Conservation (phyloP, 2,329 filamentous ascomycete genomes). For the Fusarium sp. region DNA sequence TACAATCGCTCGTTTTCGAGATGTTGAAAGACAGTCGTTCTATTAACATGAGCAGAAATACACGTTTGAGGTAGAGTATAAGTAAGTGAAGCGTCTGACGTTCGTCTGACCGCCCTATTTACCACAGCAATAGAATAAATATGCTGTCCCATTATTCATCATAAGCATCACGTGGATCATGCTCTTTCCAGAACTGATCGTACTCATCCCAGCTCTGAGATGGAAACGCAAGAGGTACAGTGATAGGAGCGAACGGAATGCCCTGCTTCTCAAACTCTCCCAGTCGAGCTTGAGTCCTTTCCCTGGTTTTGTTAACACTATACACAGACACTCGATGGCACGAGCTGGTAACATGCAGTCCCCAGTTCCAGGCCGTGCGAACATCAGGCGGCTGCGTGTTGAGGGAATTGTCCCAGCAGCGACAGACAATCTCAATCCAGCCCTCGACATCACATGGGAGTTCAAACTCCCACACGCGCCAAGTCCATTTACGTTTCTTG, state of each 20-base stretch:
- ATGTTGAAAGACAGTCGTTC: too few relatives aligned
- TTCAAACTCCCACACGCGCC: conserved; percentile 74
- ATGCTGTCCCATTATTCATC: conserved; percentile 18
- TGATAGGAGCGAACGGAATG: conserved; percentile 65
- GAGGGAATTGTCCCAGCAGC: conserved; percentile 73
- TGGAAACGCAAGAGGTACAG: conserved; percentile 64
- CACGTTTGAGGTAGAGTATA: too few relatives aligned
- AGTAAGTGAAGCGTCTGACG: too few relatives aligned
- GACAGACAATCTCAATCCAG: conserved; percentile 70
- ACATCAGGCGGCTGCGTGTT: conserved; percentile 72
- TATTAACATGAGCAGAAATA: too few relatives aligned
- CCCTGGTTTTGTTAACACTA: conserved; percentile 69
- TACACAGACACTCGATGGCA: conserved; percentile 73
- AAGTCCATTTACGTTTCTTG: conserved; percentile 72
- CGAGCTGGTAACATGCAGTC: conserved; percentile 73
- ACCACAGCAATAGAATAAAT: too few relatives aligned
- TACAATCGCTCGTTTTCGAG: too few relatives aligned
- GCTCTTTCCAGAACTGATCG: conserved; percentile 49
- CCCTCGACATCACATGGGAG: conserved; percentile 73
- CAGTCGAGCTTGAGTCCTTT: conserved; percentile 63
- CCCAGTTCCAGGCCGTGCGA: conserved; percentile 73
- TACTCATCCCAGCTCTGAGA: conserved; percentile 65
- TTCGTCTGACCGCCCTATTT: too few relatives aligned
- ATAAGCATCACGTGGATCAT: conserved; percentile 49
- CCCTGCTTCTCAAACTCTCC: conserved; percentile 64